A percentile compares a stretch with the other conserved stretches of the same genome.
Conservation (phyloP, 2,329 filamentous ascomycete species). For the Podosphaera leucotricha region DNA sequence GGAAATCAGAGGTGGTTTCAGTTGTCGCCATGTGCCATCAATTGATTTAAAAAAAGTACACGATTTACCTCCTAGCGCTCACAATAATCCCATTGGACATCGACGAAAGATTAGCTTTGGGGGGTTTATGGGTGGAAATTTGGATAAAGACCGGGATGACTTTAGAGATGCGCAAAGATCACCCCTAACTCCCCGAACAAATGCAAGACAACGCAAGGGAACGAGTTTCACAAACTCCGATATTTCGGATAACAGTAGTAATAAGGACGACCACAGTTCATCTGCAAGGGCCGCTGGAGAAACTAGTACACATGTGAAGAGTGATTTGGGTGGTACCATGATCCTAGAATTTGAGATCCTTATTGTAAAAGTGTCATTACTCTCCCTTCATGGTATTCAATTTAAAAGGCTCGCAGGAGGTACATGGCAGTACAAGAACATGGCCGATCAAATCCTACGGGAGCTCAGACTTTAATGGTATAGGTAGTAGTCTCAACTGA, state of each 20-base stretch:
- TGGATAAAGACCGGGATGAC: conserved; percentile 46
- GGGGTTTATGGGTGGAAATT: conserved; percentile 28
- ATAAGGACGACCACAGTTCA: conserved; percentile 26
- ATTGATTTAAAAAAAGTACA: conserved; percentile 60
- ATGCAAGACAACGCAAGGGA: conserved; percentile 27
- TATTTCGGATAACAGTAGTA: conserved; percentile 52
- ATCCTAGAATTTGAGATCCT: conserved; percentile 83
- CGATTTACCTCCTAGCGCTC: conserved; percentile 34
- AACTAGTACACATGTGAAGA: conserved; percentile 79
- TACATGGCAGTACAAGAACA: conserved; percentile 96
- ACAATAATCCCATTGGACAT: conserved; percentile 29
- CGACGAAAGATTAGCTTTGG: conserved; percentile 67
- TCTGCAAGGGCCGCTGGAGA: conserved; percentile 48
- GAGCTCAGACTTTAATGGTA: conserved; percentile 46
- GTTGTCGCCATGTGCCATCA: conserved; percentile 67
- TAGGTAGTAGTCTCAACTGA: neutral
- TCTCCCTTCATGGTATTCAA: conserved; percentile 84
- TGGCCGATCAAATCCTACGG: conserved; percentile 85
- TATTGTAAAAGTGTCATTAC: conserved; percentile 87
- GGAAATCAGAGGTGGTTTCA: conserved; percentile 86
- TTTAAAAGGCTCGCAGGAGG: conserved; percentile 93
- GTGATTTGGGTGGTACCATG: conserved; percentile 65
- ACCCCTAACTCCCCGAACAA: conserved; percentile 25
- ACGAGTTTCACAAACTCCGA: conserved; percentile 73
- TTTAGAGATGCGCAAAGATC: conserved; percentile 34